Base-by-base conservation (phyloP, 169 alveolate genomes). In the Eimeria sp. region DNA sequence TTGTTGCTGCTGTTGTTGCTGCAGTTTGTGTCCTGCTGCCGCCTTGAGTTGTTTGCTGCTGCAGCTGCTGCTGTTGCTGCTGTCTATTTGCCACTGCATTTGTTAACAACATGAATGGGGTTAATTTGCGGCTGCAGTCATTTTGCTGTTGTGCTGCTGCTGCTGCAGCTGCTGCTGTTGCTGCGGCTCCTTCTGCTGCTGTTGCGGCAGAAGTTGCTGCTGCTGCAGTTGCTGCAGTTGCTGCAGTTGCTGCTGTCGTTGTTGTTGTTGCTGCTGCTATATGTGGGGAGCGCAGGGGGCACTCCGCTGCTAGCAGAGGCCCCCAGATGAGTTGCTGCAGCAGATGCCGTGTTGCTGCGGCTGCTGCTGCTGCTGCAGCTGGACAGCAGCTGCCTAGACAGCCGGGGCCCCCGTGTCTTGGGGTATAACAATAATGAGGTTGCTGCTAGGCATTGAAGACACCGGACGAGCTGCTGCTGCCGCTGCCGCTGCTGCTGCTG, bases 1-100 rank as follows among this genome's bases (percentile, higher is more conserved):
- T 47, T 75, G 86, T 27, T 34, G 86, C 86, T 75, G 86, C 86
- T 75, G 63, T 22, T 75, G 86, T 34, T 75, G 16, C 18, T 30
- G 86, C 86, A 75, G 86, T 27, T 16, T 10, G 61, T 57, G 61
- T 40, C 34, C 43, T 40, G 58, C n/a, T 57, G 86, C 86, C 86
- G 40, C 40, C 40, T 34, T 34, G 40, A 1, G 40, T 34, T 34
- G 30, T 20, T 20, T 25, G 86, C 49, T 20, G 63, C 86, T 16
- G 16, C 72, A 22, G 90, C 90, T 9, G 72, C 90, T 11, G 90
- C 72, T 22, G 72, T 72, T 22, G 25, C 90, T 34, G 40, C 40
- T 34, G 40, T 34, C 40, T 34, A 34, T 34, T 34, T 34, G 40
- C 40, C 40, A 34, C 40, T 34, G 40, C 40, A 34, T 34, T 34